phyloP scores from a whole-genome alignment of 805 yeast species.

The Debaryomyces prosopidis region DNA sequence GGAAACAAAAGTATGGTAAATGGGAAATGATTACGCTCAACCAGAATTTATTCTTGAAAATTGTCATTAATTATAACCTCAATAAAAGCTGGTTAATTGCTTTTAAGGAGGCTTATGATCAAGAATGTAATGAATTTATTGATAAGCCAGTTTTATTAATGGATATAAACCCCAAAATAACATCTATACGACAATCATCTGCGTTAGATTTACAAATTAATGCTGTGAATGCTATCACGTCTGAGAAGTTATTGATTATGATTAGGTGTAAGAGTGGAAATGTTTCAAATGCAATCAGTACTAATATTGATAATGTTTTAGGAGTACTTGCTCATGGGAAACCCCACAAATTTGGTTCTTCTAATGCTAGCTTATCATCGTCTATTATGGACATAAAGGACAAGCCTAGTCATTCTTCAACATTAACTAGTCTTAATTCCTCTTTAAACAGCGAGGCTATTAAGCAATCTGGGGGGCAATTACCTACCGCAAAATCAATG shows the following conservation, averaged over 20 bases:
- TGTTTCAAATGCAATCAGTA: slow-evolving; percentile 22
- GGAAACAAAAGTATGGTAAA: slow-evolving; percentile 43
- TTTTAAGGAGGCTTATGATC: slow-evolving; percentile 41
- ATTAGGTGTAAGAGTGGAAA: slow-evolving; percentile 32
- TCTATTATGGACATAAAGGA: slow-evolving; percentile 36
- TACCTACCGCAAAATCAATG: slow-evolving; percentile 8
- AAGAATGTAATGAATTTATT: slow-evolving; percentile 24
- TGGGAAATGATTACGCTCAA: slow-evolving; percentile 45
- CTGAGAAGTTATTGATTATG: slow-evolving; percentile 28
- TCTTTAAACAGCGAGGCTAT: slow-evolving; percentile 3
- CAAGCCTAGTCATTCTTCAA: slow-evolving; percentile 23
- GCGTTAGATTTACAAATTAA: slow-evolving; percentile 42
- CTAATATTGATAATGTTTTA: slow-evolving; percentile 27
- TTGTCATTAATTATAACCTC: slow-evolving; percentile 37
- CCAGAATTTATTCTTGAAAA: slow-evolving; percentile 36
- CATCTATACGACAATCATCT: slow-evolving; percentile 32
- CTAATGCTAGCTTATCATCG: slow-evolving; percentile 32
- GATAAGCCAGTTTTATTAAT: slow-evolving; percentile 39
- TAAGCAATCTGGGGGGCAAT: not conserved
- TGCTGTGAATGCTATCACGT: slow-evolving; percentile 31
- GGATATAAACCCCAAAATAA: slow-evolving; percentile 22
- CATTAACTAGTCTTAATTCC: slow-evolving; percentile 21
- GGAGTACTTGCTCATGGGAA: slow-evolving; percentile 20
- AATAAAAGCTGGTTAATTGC: slow-evolving; percentile 38
- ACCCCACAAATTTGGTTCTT: slow-evolving; percentile 12